Base-by-base conservation (phyloP, 345 rosid species). In the Salix koriyanagi region DNA sequence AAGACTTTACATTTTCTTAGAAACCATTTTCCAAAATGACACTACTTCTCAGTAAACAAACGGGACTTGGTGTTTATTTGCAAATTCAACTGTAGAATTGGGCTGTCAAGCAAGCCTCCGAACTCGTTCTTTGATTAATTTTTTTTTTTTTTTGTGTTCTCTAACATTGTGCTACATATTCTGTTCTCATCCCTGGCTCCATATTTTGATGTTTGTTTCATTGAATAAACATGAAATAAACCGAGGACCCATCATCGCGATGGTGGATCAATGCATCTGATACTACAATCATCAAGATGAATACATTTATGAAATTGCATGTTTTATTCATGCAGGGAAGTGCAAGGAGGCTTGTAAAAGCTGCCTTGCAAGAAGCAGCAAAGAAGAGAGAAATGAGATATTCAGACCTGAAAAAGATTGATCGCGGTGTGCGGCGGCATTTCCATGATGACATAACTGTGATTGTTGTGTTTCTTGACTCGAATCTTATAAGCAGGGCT, bases 391-490 rank as follows among this genome's bases (percentile, higher is more conserved):
- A 93, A 81, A 91, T 95, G 97, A 88, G 99, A 65, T 91, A 93
- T 86, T 91, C 99, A 0, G 99, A 94, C 89, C 81, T 94, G 85
- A 94, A 94, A 83, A 91, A 89, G 91, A 94, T 94, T 4, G 97
- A 94, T 83, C 91, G 97, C 5, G 97, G 97, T 0, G 97, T 94
- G 6, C 80, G 98, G 14, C 82, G 98, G 21, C 95, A 91, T 89
- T 94, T 94, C 92, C 98, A 94, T 58, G 98, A 94, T 60, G 98
- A 94, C 84, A 93, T 90, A 67, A 92, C 98, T 3, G 97, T 93
- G 76, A 76, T 90, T 1, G 94, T 94, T 6, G 83, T 92, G 85
- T 94, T 91, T 81, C 90, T 94, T 10, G 93, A 92, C 84, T 83
- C 98, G n/a, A 87, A 79, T 77, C 70, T 86, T 2, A 85, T 84